Conservation (phyloP, 2,329 filamentous ascomycete genomes). For the Thielaviopsis musarum region DNA sequence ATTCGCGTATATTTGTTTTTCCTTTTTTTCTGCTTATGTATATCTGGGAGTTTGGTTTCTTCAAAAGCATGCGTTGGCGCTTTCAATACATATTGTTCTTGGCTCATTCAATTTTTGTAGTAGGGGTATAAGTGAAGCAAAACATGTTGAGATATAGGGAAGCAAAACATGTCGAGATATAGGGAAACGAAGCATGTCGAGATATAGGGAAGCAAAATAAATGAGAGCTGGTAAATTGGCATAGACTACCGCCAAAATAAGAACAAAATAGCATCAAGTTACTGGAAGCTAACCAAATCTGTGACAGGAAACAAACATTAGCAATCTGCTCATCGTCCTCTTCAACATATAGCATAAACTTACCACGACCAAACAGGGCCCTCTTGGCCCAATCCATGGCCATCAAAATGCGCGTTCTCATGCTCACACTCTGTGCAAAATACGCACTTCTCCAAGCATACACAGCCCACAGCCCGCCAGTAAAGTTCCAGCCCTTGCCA, state of each 20-base stretch:
- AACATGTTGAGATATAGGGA: not conserved
- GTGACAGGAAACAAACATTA: not conserved
- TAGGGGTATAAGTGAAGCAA: not conserved
- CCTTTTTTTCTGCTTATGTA: slow-evolving; percentile 2
- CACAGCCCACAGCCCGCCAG: slow-evolving; percentile 77
- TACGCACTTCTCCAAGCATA: slow-evolving; percentile 95
- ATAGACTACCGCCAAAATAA: not conserved
- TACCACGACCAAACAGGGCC: slow-evolving; percentile 86
- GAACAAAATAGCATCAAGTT: not conserved
- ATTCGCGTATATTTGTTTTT: slow-evolving; percentile 4
- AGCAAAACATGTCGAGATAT: not conserved
- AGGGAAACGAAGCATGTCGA: not conserved
- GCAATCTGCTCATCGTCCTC: not conserved
- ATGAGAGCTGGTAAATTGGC: not conserved
- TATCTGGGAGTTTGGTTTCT: slow-evolving; percentile 7
- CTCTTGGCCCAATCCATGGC: slow-evolving; percentile 99
- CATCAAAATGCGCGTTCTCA: slow-evolving; percentile 72
- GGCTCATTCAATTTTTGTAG: not conserved
- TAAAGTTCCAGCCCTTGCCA: slow-evolving; percentile 56
- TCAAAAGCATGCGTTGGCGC: slow-evolving; percentile 10
- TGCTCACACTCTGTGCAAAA: slow-evolving; percentile 91
- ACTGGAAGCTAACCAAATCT: not conserved
- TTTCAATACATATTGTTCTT: slow-evolving; percentile 6
- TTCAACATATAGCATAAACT: slow-evolving; percentile 21
- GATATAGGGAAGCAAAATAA: not conserved